Evolutionary conservation across 1,284 basidiomycete species (phyloP), one percentile per base, ranked within the genome.

Genomic region (Chalciporus sp.): DNA sequence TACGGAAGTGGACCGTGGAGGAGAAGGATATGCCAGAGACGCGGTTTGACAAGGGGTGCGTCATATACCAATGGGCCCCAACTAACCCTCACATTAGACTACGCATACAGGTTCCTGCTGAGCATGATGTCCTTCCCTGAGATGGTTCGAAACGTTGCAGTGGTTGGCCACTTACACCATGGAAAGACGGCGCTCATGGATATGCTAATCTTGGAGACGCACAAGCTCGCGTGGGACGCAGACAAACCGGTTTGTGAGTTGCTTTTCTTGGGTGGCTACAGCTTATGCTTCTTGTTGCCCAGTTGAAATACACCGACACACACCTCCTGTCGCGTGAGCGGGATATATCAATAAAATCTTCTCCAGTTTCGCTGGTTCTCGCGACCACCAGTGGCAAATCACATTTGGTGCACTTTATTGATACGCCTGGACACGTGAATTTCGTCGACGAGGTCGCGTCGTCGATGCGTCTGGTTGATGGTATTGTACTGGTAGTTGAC

Each of bases 371-470:
- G 12, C 82, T 99, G 49, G 79, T 99, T 45, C 79, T 98, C 10
- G 84, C 85, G 16, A 92, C 85, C n/a, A 95, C 94, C 6, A 77
- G 82, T 37, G 94, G 94, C 56, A 99, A 99, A 77, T 97, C 94
- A 3, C 90, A 95, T 72, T 81, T 99, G 7, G 70, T 98, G 58
- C 96, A 99, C 74, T 72, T 98, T 40, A 88, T 99, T 66, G 97
- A 99, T 74, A 99, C 97, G 0, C 97, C 97, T 1, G 97, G 97
- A 26, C 97, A 99, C 69, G 91, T 95, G 58, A 99, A 99, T 75
- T 99, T 99, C 71, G 83, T 94, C 17, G 97, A 99, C 68, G 97
- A 99, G 74, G 94, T 96, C 12, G 95, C 95, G 6, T 86, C 88
- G 17, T 82, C 92, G 3, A 85, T 95, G 53, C 84, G 96, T 35